Base-by-base conservation (phyloP, 164 flowering plant species). In the Magnolia officinalis region DNA sequence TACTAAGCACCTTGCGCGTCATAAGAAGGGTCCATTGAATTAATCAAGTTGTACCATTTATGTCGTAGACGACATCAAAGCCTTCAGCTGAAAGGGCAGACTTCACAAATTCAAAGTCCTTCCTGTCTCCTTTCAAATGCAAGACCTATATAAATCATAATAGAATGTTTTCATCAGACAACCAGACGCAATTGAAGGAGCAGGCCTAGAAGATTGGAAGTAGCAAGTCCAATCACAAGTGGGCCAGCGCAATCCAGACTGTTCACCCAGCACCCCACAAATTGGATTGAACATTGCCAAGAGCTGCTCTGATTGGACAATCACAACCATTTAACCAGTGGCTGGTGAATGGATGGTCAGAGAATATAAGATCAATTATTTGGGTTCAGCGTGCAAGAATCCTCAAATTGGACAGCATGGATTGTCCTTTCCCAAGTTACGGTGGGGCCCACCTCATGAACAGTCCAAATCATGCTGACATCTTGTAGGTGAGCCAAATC, bases 91-190 rank as follows among this genome's bases (percentile, higher is more conserved):
- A 73, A 24, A 96, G 95, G 79, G 95, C 92, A 55, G 86, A 84
- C 80, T 88, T 94, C 72, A 96, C 98, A 74, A 92, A 94, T 0
- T 94, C 97, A 59, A 77, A 92, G 83, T 96, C 99, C 83, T 87
- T 89, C 72, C 99, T 86, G 82, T 96, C 98, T 80, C 99, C 99
- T 90, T 96, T 96, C 90, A 96, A 84, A 85, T 94, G 99, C 88
- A 88, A 83, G 66, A 96, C 87, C 99, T 96, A 75, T 96, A 75
- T 18, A 67, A 13, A 29, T 26, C 21, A 13, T 24, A 31, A 67
- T 67, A 67, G 31, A 67, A 67, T 67, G 50, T 67, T 18, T 24
- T 24, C n/a, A 31, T 29, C 26, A 24, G n/a, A 24, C 13, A 10
- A 67, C 31, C 11, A 67, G 29, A 31, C 8, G 16, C 50, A 31